Evolutionary conservation across 1,284 basidiomycete species (phyloP).

Genomic region (Tilletia indica): DNA sequence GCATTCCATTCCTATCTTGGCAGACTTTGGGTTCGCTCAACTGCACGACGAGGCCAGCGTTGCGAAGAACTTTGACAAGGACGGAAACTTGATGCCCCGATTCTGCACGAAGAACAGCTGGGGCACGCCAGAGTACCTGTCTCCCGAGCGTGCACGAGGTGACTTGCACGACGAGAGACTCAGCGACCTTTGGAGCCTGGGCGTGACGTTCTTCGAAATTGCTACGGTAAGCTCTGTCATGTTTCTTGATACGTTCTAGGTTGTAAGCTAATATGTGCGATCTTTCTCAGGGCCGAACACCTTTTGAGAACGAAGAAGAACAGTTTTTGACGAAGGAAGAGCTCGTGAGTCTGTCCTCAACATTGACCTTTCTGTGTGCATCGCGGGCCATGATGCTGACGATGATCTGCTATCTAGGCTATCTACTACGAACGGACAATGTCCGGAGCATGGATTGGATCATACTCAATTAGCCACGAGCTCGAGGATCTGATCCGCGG

Average conservation of each 20-base stretch:
- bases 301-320: constrained; percentile 44
- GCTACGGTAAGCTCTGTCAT: constrained; percentile 21
- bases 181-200: constrained; percentile 45
- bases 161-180: constrained; percentile 40
- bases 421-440: constrained; percentile 41
- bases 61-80: constrained; percentile 33
- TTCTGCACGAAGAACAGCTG: constrained; percentile 23
- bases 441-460: constrained; percentile 33
- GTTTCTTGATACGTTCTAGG: too few species aligned
- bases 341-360: constrained; percentile 19
- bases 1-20: constrained; percentile 16
- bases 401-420: constrained; percentile 12
- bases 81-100: constrained; percentile 28
- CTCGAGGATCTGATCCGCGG: constrained; percentile 37
- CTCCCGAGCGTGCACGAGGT: constrained; percentile 38
- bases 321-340: constrained; percentile 36
- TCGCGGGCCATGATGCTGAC: background rate
- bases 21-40: constrained; percentile 47
- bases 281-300: constrained; percentile 32
- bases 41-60: constrained; percentile 33
- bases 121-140: constrained; percentile 35
- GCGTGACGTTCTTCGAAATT: constrained; percentile 50
- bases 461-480: constrained; percentile 30
- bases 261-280: too few species aligned
- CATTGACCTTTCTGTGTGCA: background rate